Evolutionary conservation across 73 alveolate genomes (phyloP).

Genomic region (Stentor roeselii): DNA sequence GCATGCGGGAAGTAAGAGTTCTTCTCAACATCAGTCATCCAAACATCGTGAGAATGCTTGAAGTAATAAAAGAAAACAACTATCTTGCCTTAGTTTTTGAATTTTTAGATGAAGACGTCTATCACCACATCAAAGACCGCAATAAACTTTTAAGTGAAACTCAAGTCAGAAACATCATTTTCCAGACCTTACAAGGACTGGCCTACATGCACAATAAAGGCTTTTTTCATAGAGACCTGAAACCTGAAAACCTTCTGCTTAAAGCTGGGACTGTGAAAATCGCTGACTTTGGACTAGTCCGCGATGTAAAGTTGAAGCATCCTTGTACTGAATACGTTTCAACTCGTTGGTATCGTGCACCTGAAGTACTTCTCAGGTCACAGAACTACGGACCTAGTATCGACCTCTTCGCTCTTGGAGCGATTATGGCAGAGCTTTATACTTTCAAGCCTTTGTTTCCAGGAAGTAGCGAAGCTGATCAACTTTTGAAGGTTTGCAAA

Average conservation of each 20-base stretch:
- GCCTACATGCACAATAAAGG: constrained; percentile 99
- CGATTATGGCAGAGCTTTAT: constrained; percentile 97
- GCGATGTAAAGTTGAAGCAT: constrained; percentile 97
- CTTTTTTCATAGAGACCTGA: constrained; percentile 80
- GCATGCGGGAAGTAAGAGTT: constrained; percentile 84
- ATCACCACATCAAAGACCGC: constrained; percentile 82
- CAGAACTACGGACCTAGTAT: constrained; percentile 97
- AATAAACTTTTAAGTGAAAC: constrained; percentile 85
- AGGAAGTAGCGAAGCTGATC: constrained; percentile 96
- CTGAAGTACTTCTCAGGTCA: constrained; percentile 87
- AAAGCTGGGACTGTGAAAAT: constrained; percentile 93
- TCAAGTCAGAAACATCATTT: constrained; percentile 88
- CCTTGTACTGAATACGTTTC: constrained; percentile 99
- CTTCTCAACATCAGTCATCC: constrained; percentile 87
- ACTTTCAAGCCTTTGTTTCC: constrained; percentile 95
- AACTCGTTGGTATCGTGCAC: constrained; percentile 97
- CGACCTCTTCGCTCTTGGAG: constrained; percentile 94
- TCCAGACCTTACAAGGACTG: constrained; percentile 84
- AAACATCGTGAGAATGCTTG: constrained; percentile 87
- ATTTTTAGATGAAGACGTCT: constrained; percentile 82
- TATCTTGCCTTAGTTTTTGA: constrained; percentile 91
- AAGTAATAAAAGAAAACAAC: constrained; percentile 81
- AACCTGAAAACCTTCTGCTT: constrained; percentile 94
- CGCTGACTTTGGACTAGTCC: constrained; percentile 99
- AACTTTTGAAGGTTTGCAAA: constrained; percentile 91